Evolutionary conservation across 1,139 yeast species (phyloP), one percentile per base, ranked within the genome.

Genomic region (Pichia sp.): DNA sequence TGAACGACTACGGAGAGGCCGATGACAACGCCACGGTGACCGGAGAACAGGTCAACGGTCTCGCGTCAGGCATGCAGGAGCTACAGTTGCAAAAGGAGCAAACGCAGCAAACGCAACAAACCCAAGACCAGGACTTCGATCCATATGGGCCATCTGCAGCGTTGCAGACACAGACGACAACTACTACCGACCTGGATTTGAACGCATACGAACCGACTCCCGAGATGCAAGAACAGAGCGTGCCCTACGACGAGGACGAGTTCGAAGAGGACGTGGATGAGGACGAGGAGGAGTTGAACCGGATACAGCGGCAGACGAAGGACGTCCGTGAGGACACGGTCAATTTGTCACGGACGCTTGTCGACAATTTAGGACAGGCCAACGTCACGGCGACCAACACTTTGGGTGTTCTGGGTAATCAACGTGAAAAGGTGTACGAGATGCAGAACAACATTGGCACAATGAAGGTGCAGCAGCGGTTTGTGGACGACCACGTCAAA

Each of bases 371-470:
- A 1, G 87, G 87, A 61, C 95, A 90, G 64, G 97, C 98, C 0
- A 97, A 92, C 69, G 87, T 87, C 54, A 81, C 92, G 8, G 99
- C 96, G 30, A 80, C 90, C 53, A 90, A 92, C 68, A 87, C 98
- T 0, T 73, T 92, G 62, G 97, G 97, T 31, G 84, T 90, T 83
- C 78, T 93, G 54, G 98, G 98, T 32, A 82, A 93, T 23, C 99
- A 95, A 70, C 85, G 95, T 54, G 97, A 90, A 68, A 76, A 90
- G 52, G 75, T 93, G 60, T 87, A 86, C 67, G 82, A 81, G 65
- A 84, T 93, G 19, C 97, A 92, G 68, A 84, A 82, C 62, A 85
- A 84, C 63, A 72, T 93, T 62, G 81, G 88, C 55, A 72, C 87
- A 55, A 89, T 95, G 47, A 88, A 85, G 57, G 85, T 90, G 2